Conservation (phyloP, 2,329 filamentous ascomycete genomes). For the Diaporthe sp. region DNA sequence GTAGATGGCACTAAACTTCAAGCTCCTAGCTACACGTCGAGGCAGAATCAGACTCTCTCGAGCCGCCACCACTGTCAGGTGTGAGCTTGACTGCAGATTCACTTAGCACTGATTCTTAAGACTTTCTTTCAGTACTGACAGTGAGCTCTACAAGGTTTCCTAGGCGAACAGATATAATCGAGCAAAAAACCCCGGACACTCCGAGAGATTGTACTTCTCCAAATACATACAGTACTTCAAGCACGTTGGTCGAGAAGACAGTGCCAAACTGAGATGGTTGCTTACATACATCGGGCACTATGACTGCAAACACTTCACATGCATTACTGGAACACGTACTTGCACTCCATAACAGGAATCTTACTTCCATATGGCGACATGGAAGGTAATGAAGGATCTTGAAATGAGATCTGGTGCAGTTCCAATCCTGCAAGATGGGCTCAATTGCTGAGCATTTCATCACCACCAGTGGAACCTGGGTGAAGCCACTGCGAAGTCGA, state of each 20-base stretch:
- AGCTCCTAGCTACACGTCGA: no score
- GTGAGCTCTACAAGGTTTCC: background rate
- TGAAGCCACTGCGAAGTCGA: no score
- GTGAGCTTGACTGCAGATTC: background rate
- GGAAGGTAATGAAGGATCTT: background rate
- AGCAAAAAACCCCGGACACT: background rate
- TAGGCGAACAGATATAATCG: no score
- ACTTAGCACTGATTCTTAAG: background rate
- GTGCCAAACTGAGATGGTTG: background rate
- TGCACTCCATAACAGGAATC: background rate
- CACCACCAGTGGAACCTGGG: accelerated
- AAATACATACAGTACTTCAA: no score
- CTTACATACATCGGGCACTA: background rate
- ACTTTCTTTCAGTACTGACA: background rate
- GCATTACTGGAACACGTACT: background rate
- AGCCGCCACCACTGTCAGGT: background rate
- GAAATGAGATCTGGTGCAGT: background rate
- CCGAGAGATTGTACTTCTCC: background rate
- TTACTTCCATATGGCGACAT: background rate
- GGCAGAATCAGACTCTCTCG: no score
- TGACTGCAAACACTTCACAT: background rate
- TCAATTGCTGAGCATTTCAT: background rate
- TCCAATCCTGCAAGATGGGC: background rate
- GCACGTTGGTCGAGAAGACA: background rate
- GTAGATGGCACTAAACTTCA: no score